These are phyloP conservation scores for Phaseolus lunatus DNA, from an alignment of 306 rosid genomes.

Conservation along the genomic window DNA sequence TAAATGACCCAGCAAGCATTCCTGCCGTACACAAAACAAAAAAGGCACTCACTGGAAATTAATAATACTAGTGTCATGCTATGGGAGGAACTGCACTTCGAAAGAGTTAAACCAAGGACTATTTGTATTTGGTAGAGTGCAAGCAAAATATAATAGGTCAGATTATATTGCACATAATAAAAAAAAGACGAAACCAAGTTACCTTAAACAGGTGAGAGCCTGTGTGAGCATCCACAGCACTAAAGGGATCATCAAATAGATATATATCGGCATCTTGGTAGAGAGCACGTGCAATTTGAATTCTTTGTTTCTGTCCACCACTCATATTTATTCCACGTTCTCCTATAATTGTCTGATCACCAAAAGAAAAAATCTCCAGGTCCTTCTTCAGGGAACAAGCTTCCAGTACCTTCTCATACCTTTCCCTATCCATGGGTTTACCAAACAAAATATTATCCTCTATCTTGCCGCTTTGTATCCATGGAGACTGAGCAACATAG, in stretches of 20 bases:
- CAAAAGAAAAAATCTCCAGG: conserved; percentile 74
- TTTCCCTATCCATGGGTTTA: conserved; percentile 72
- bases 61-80: background rate
- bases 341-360: conserved; percentile 89
- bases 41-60: background rate
- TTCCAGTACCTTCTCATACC: conserved; percentile 79
- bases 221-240: conserved; percentile 94
- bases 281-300: conserved; percentile 86
- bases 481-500: conserved; percentile 88
- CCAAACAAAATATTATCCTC: conserved; percentile 87
- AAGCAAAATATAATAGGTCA: background rate
- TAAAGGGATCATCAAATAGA: conserved; percentile 93
- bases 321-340: conserved; percentile 97
- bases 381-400: conserved; percentile 90
- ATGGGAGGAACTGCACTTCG: conserved; percentile 8
- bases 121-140: background rate
- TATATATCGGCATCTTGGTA: conserved; percentile 91
- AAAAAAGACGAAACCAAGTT: conserved; percentile 23
- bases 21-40: conserved; percentile 58
- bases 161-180: conserved; percentile 10
- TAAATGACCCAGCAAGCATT: conserved; percentile 72
- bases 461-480: conserved; percentile 92
- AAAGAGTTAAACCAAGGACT: background rate
- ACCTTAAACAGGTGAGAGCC: conserved; percentile 93
- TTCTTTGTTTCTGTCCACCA: conserved; percentile 92